phyloP scores from a whole-genome alignment of 2,329 filamentous ascomycete genomes.

The Cucurbitaria berberidis region DNA sequence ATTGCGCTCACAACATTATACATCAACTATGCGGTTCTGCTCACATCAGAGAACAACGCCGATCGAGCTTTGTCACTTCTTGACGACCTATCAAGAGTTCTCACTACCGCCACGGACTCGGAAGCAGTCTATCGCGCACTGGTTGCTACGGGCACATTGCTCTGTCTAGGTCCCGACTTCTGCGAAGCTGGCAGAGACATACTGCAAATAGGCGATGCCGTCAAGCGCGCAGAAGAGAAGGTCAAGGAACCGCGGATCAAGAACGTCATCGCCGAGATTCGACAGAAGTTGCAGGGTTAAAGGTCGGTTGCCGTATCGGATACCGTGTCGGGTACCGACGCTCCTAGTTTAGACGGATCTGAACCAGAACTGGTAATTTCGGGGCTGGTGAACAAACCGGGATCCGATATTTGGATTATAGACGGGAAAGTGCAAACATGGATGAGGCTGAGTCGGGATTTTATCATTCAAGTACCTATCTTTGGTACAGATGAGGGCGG shows the following conservation, averaged over 20 bases:
- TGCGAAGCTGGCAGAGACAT: constrained; percentile 64
- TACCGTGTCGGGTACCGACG: not conserved
- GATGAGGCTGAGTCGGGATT: not conserved
- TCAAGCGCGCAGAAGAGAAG: constrained; percentile 57
- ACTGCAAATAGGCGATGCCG: constrained; percentile 57
- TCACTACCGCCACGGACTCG: constrained; percentile 72
- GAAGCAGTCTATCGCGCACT: constrained; percentile 85
- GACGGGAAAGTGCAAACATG: not conserved
- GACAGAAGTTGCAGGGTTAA: constrained; percentile 51
- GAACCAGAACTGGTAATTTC: not conserved
- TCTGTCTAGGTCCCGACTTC: constrained; percentile 67
- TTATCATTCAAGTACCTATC: not conserved
- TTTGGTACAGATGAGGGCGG: not conserved
- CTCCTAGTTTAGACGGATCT: not conserved
- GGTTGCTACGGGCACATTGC: constrained; percentile 80
- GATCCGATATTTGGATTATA: not conserved
- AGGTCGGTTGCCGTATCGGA: not conserved
- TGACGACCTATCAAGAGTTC: constrained; percentile 66
- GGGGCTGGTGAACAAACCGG: not conserved
- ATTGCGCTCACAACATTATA: constrained; percentile 82
- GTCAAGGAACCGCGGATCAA: constrained; percentile 67
- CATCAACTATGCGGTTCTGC: constrained; percentile 83
- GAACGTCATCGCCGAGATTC: constrained; percentile 66
- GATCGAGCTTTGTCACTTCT: constrained; percentile 62
- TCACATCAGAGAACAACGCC: constrained; percentile 58